Base-by-base conservation (phyloP, 2,329 filamentous ascomycete species). In the Fusarium transvaalense region DNA sequence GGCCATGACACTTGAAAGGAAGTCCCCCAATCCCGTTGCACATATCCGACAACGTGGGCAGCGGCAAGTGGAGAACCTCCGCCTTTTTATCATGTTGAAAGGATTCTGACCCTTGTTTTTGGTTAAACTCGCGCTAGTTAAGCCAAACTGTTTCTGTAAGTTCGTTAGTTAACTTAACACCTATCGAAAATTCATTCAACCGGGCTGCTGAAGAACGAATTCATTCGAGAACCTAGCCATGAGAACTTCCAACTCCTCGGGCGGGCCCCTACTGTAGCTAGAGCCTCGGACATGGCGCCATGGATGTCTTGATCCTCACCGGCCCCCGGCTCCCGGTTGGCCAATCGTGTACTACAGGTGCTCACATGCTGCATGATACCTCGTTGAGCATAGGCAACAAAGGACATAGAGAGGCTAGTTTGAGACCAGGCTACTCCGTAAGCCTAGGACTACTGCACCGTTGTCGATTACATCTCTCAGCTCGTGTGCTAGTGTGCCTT, bases 21-120 rank as follows among this genome's bases (percentile, higher is more conserved):
- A 61, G 31, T 15, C 47, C 66, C 61, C 68, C 68, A 70, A 70
- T 70, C 67, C 66, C 63, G 25, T 71, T 53, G 67, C 67, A 50
- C 39, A 61, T 21, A 57, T 64, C 41, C 23, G 38, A 34, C 67
- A 70, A 70, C 67, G 68, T 70, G 68, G 52, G 52, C 56, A 31
- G 35, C 60, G 60, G 67, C 41, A 71, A 61, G 67, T 71, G 67
- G 68, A 61, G 51, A 12, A 57, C 38, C 59, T 58, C 59, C 61
- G 43, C 35, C 66, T 55, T 64, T 56, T 19, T 56, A 56, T 37
- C 45, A 46, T 38, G 35, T 37, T 53, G 35, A 53, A 60, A 46
- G 54, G 46, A 41, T 47, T 47, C 23, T 15, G 12, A 6, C 23
- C 62, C 61, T 27, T 60, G 54, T 23, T 25, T 23, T 25, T 27